These are phyloP conservation scores for Aureobasidium sp. DNA, from an alignment of 2,329 filamentous ascomycete species.

Conservation along the genomic window DNA sequence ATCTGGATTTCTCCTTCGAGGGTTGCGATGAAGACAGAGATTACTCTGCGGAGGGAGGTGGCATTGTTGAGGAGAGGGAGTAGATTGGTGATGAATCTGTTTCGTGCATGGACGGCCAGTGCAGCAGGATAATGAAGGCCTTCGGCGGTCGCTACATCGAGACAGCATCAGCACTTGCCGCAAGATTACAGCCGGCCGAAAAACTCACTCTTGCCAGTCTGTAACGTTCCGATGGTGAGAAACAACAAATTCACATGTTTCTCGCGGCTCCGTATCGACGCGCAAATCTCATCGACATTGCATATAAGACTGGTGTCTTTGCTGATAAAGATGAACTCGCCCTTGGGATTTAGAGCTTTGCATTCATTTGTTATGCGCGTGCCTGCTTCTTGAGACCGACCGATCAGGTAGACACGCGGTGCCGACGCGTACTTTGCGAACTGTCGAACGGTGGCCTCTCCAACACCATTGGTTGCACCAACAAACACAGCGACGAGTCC, in stretches of 20 bases:
- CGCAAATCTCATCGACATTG: constrained; percentile 44
- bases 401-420: constrained; percentile 44
- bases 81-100: constrained; percentile 34
- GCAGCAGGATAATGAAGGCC: constrained; percentile 29
- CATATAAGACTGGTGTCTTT: constrained; percentile 43
- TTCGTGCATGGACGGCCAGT: constrained; percentile 31
- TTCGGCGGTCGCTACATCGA: constrained; percentile 27
- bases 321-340: constrained; percentile 40
- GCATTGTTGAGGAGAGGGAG: constrained; percentile 29
- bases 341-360: constrained; percentile 38
- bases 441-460: constrained; percentile 40
- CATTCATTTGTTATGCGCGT: constrained; percentile 38
- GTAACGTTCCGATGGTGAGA: constrained; percentile 39
- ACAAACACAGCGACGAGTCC: constrained; percentile 45
- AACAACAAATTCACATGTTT: constrained; percentile 47
- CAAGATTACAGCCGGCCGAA: background rate
- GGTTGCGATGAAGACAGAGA: constrained; percentile 23
- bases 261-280: constrained; percentile 43
- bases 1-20: constrained; percentile 24
- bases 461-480: constrained; percentile 47
- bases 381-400: constrained; percentile 36
- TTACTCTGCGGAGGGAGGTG: constrained; percentile 22
- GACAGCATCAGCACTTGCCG: background rate
- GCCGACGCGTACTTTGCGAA: constrained; percentile 37
- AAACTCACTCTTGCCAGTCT: constrained; percentile 13